Evolutionary conservation across 2,329 filamentous ascomycete species (phyloP), one percentile per base, ranked within the genome.

Genomic region (Emericellopsis atlantica): DNA sequence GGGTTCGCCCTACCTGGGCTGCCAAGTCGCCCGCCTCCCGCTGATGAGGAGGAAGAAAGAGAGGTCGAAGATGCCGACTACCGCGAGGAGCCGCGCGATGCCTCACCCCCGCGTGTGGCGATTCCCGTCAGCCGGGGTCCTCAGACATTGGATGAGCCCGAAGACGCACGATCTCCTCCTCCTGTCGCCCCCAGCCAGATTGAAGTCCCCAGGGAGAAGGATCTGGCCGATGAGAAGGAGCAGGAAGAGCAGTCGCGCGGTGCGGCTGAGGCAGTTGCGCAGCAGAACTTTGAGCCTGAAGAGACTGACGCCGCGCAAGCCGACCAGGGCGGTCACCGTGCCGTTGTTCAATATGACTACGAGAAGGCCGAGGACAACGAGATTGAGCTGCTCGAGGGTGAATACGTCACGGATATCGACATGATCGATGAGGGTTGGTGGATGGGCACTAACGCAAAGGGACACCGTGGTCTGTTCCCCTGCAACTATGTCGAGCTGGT

Each of bases 391-490:
- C 72, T 76, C 22, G 92, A 98, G 62, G 89, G 89, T 46, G 85
- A 95, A 53, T 76, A 81, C 48, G 82, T 98, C 32, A 88, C 76
- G 21, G 82, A 95, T 56, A 95, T 98, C 53, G 87, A 96, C 47
- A 93, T 93, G 84, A 87, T 98, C 2, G 92, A 96, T 51, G 84
- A 93, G 40, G 90, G 98, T 57, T 98, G 92, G 92, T 98, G 92
- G 92, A 84, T 95, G 75, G 92, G 93, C 35, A 85, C 83, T 49
- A 98, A 96, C 65, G 66, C 73, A 18, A 72, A 70, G 46, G 92
- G 92, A 51, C 87, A 95, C 60, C 81, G 72, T 44, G 92, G 92
- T 37, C 70, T 98, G 31, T 96, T 98, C 71, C 92, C 92, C 5
- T 92, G 86, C 66, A 96, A 95, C 69, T 98, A 98, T 50, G 90